Conservation (phyloP, 768 basidiomycete species). For the Boletus vinaceobasis region DNA sequence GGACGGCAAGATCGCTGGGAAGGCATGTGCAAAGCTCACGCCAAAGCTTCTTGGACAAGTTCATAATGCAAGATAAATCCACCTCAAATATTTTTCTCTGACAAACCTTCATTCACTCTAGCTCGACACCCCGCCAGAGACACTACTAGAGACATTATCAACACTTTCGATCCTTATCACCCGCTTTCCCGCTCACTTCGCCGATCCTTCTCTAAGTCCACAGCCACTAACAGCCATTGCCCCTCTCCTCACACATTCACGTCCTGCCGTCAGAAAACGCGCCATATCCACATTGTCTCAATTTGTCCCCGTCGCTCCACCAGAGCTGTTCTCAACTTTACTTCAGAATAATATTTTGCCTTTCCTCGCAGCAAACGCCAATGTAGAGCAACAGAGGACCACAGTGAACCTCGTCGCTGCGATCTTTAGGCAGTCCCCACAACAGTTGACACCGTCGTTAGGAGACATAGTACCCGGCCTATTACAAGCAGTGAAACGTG, state of each 20-base stretch:
- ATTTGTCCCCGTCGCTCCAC: constrained; percentile 71
- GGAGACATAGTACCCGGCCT: constrained; percentile 66
- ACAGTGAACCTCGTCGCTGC: constrained; percentile 78
- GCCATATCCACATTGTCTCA: constrained; percentile 84
- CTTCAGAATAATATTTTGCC: constrained; percentile 59
- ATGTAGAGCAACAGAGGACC: constrained; percentile 69
- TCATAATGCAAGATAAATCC: constrained; percentile 51
- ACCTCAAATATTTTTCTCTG: background rate
- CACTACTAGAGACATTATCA: constrained; percentile 77
- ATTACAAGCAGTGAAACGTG: constrained; percentile 61
- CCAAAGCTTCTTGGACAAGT: constrained; percentile 81
- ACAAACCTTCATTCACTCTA: constrained; percentile 26
- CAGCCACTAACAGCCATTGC: constrained; percentile 66
- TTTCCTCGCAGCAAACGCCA: constrained; percentile 49
- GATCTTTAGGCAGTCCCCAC: constrained; percentile 70
- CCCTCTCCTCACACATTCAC: constrained; percentile 67
- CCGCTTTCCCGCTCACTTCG: constrained; percentile 72
- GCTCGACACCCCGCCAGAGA: constrained; percentile 72
- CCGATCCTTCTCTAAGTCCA: constrained; percentile 48
- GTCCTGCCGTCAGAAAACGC: constrained; percentile 89
- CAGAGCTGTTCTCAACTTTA: constrained; percentile 58
- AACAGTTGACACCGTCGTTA: constrained; percentile 59
- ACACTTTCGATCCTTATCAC: constrained; percentile 87
- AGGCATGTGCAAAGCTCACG: constrained; percentile 79
- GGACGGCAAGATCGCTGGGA: constrained; percentile 73